Base-by-base conservation (phyloP, 768 basidiomycete genomes). In the Symmetrospora coprosmae region DNA sequence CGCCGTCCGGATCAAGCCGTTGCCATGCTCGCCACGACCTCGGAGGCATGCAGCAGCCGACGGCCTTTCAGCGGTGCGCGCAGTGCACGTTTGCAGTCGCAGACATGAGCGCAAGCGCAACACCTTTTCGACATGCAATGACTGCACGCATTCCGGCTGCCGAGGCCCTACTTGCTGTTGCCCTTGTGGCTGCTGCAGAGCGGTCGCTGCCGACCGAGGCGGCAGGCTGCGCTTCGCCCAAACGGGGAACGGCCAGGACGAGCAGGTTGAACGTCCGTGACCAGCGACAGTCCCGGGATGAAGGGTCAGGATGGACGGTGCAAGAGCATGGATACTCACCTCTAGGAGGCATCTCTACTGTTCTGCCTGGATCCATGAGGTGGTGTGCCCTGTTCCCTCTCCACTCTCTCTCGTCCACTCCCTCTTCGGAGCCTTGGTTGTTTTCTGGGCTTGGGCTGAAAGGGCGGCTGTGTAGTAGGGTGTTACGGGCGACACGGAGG, bases 311-410 rank as follows among this genome's bases (percentile, higher is more conserved):
- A n/a, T n/a, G n/a, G n/a, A n/a, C n/a, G n/a, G n/a, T n/a, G n/a
- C n/a, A n/a, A n/a, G n/a, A n/a, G n/a, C n/a, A n/a, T 23, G 9
- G 9, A 11, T 25, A 50, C 49, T 50, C 49, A 50, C 49, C 49
- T 25, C 49, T 50, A 11, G 49, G 49, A 25, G 49, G 49, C 49
- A 50, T 30, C 49, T 50, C 49, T 7, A 50, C 49, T 35, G 31
- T 50, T 30, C 49, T 50, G 49, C 49, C 49, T 16, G 49, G 49
- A 14, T 50, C 49, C 49, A 50, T 50, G 49, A n/a, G 47, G 11
- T 49, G 47, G 14, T 39, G 13, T 39, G 19, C 38, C 19, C 38
- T 39, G n/a, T n/a, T n/a, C n/a, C n/a, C n/a, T n/a, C n/a, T n/a
- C n/a, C n/a, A n/a, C n/a, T 19, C 38, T 39, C 38, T 39, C 19